These are phyloP conservation scores for Rhizophagus clarus DNA, from an alignment of 192 early-diverging fungal species.

Conservation along the genomic window DNA sequence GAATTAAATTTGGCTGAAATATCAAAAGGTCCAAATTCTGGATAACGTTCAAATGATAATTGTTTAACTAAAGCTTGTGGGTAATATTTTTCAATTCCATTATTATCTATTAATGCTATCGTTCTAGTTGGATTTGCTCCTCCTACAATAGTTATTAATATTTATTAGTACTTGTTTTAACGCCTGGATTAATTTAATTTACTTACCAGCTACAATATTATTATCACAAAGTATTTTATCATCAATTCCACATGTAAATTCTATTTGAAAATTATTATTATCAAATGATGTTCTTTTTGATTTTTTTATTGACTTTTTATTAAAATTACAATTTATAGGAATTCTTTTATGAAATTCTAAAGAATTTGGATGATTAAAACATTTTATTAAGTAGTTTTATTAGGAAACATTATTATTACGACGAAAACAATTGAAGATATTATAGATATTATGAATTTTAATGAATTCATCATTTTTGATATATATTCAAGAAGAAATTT, in stretches of 20 bases:
- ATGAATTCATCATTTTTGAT: neutral
- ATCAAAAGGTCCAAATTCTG: constrained; percentile 37
- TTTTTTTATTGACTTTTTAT: neutral
- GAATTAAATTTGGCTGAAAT: constrained; percentile 44
- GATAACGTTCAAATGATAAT: constrained; percentile 26
- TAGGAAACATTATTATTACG: neutral
- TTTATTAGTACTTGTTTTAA: neutral
- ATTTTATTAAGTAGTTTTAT: neutral
- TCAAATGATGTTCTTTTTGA: neutral
- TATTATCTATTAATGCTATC: constrained; percentile 37
- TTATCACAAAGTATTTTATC: constrained; percentile 27
- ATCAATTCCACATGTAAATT: neutral
- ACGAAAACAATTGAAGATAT: neutral
- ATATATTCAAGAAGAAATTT: neutral
- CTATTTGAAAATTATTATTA: constrained; percentile 10
- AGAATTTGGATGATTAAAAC: neutral
- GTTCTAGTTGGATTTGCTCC: constrained; percentile 38
- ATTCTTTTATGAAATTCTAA: neutral
- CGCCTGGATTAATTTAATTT: constrained; percentile 14
- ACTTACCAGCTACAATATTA: constrained; percentile 5
- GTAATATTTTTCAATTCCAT: constrained; percentile 40
- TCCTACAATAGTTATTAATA: constrained; percentile 7
- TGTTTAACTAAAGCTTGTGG: constrained; percentile 50
- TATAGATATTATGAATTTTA: neutral
- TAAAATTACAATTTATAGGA: neutral